Evolutionary conservation across 2,329 filamentous ascomycete genomes (phyloP).

Genomic region (Verticillium dahliae): DNA sequence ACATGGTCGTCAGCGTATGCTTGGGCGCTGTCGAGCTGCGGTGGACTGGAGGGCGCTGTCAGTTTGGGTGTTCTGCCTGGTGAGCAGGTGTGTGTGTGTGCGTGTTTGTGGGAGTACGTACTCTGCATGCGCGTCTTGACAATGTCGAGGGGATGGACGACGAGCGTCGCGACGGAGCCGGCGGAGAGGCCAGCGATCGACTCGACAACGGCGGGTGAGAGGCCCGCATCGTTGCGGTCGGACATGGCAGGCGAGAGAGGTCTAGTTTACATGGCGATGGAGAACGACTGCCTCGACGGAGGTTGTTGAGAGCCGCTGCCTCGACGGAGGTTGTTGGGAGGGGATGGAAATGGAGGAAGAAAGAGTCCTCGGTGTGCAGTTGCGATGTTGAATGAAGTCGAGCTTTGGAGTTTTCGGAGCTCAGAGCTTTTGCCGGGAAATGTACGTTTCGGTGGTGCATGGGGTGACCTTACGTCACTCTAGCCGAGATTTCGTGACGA

Average conservation of each 20-base stretch:
- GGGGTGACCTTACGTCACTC: not conserved
- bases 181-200: conserved; percentile 84
- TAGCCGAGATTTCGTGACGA: not conserved
- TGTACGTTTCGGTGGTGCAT: not conserved
- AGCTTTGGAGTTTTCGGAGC: not conserved
- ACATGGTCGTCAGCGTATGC: conserved; percentile 37
- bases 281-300: no score
- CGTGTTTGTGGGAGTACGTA: conserved; percentile 27
- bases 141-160: conserved; percentile 87
- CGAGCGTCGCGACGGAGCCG: conserved; percentile 77
- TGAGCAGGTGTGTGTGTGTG: no score
- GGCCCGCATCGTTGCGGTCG: conserved; percentile 45
- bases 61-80: no score
- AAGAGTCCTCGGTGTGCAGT: not conserved
- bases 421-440: not conserved
- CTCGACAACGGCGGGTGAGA: conserved; percentile 77
- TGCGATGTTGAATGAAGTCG: not conserved
- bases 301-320: not conserved
- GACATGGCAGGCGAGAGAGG: conserved; percentile 33
- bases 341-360: not conserved
- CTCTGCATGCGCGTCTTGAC: conserved; percentile 95
- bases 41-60: conserved; percentile 33
- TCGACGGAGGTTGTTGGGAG: not conserved
- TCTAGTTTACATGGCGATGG: not conserved
- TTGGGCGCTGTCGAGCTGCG: conserved; percentile 33